Base-by-base conservation (phyloP, 495 filamentous ascomycete genomes). In the Amorphotheca resinae region DNA sequence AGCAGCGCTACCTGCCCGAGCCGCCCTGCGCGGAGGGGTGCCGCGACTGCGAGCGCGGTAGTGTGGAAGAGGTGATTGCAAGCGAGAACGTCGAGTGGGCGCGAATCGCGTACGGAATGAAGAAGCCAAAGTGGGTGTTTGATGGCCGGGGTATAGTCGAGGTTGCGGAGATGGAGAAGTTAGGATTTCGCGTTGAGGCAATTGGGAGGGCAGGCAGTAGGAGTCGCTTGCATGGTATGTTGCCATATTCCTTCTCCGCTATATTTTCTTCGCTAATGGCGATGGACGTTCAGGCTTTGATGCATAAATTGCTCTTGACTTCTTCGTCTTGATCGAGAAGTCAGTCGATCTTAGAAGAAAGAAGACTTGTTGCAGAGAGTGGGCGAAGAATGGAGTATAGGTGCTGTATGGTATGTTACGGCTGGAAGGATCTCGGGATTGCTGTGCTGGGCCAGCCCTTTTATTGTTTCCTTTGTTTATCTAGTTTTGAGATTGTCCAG, bases 41-140 rank as follows among this genome's bases (percentile, higher is more conserved):
- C 41, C 2, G 12, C 11, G 46, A 49, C 16, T 49, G 46, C 17
- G 34, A 16, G 14, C 15, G 31, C n/a, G 39, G 22, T 3, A 9
- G 4, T 2, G 18, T 1, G 8, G 23, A 38, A 3, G 34, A 23
- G 5, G 34, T 37, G 2, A 32, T 4, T n/a, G 41, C 18, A 11
- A 14, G 31, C 20, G 48, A 35, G 9, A 26, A 22, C 4, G 21
- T 51, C 7, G 43, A 51, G 2, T 51, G 48, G 43, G 21, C 17
- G 21, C 37, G 33, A 1, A 26, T 51, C 16, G 35, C 48, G 1
- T 1, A 22, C 11, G 4, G 6, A 1, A 44, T 51, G 48, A 14
- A 12, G 28, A 30, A 41, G 12, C 48, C 48, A 4, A 46, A 38
- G 22, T 51, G 33, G 28, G 43, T 51, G 2, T 51, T 51, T 38